Evolutionary conservation across 2,329 filamentous ascomycete genomes (phyloP), one percentile per base, ranked within the genome.

Genomic region (Penicillium sp.): DNA sequence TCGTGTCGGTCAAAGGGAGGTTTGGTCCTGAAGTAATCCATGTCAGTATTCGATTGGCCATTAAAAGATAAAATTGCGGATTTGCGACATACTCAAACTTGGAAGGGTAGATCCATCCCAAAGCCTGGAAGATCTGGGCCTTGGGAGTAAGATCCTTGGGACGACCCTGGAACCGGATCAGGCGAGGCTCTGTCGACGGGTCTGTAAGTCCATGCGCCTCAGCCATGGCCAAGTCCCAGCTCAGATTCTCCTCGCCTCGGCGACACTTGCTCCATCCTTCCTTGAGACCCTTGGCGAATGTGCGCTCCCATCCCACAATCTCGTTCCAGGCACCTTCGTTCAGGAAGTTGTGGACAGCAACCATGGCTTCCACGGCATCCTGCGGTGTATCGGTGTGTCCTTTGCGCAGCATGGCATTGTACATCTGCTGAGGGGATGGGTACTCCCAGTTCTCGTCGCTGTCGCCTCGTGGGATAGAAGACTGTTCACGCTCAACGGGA

Each of bases 341-440:
- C 57, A 99, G 77, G 70, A 97, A 98, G 77, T 99, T 99, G 81
- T 99, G 95, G 11, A 98, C 91, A 0, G 91, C 90, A 6, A 99
- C 95, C 95, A 99, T 99, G 70, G 89, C 88, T 76, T 97, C 93
- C 14, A 99, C 93, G 3, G 93, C 92, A 21, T 93, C 95, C 53
- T 91, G 85, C 55, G 96, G 93, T 0, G 95, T 98, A 73, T 98
- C 93, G 0, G 90, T 92, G 76, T 97, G 95, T 57, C 95, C 95
- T 77, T 99, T 99, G 62, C 95, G 89, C 60, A 98, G 80, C 77
- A 99, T 89, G 8, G 95, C 95, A 70, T 99, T 98, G 82, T 98
- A 99, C 95, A 99, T 99, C 77, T 99, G 95, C 79, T 99, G 95
- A 0, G 95, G 93, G 0, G 92, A 97, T 0, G 95, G 95, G 72